Percentiles rank a stretch among this genome's conserved stretches.
Evolutionary conservation across 2,329 filamentous ascomycete genomes (phyloP).

Genomic region (Colletotrichum sp.): DNA sequence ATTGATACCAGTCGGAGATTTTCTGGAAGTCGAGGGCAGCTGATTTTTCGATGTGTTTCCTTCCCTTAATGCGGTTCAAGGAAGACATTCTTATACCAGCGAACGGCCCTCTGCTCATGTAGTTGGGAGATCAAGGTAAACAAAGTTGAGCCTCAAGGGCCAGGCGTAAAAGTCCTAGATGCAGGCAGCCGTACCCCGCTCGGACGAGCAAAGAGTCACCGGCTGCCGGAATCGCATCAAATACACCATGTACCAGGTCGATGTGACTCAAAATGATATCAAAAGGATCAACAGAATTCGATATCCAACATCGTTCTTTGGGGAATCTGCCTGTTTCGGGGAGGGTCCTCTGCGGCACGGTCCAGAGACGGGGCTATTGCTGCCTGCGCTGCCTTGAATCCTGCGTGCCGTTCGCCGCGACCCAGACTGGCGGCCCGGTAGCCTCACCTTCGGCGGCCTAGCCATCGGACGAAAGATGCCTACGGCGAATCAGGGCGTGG

Average conservation of each 20-base stretch:
- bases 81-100: neutral
- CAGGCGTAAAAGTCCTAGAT: neutral
- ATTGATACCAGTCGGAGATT: no score
- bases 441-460: neutral
- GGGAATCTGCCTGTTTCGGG: neutral
- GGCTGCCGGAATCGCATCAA: neutral
- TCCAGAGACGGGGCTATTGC: neutral
- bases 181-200: constrained; percentile 13
- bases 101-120: neutral
- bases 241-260: neutral
- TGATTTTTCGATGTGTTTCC: neutral
- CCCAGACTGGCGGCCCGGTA: neutral
- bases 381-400: neutral
- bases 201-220: constrained; percentile 9
- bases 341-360: neutral
- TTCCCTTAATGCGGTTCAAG: neutral
- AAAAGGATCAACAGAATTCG: neutral
- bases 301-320: neutral
- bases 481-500: neutral
- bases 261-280: neutral
- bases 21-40: neutral
- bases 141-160: neutral
- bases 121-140: neutral
- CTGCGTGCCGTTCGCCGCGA: neutral
- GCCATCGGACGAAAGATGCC: neutral